phyloP scores from a whole-genome alignment of 2,329 filamentous ascomycete genomes.

The Cladosporium sp. region DNA sequence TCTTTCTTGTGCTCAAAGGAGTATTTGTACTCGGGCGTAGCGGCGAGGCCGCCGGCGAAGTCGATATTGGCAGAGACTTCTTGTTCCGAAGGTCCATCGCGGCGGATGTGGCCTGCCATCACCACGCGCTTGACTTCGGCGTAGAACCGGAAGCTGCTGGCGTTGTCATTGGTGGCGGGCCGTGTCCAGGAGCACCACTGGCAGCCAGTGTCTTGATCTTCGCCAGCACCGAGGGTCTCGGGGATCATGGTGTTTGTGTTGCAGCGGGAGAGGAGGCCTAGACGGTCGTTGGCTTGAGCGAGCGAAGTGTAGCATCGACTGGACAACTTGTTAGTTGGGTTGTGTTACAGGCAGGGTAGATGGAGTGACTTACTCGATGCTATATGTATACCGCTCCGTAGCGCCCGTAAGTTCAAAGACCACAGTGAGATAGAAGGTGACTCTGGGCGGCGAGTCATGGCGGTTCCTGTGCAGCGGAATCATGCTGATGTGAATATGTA shows the following conservation, averaged over 20 bases:
- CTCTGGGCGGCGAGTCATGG: not conserved
- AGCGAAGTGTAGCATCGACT: conserved; percentile 14
- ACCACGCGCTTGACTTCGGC: conserved; percentile 12
- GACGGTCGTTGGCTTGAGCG: conserved; percentile 15
- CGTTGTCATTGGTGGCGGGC: conserved; percentile 10
- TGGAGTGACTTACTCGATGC: conserved; percentile 12
- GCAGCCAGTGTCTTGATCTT: conserved; percentile 13
- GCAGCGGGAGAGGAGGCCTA: conserved; percentile 14
- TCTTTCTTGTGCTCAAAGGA: conserved; percentile 9
- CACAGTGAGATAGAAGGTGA: conserved; percentile 14
- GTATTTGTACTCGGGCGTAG: not conserved
- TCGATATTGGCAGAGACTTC: not conserved
- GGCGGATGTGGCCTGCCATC: conserved; percentile 11
- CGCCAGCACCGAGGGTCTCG: conserved; percentile 5
- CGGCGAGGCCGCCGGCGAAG: not conserved
- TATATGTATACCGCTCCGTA: conserved; percentile 14
- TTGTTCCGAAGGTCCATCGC: not conserved
- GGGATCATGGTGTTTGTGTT: conserved; percentile 2
- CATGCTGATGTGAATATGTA: not conserved
- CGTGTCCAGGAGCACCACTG: conserved; percentile 9
- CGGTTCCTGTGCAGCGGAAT: not conserved
- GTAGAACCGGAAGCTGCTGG: conserved; percentile 14
- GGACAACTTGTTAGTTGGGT: not conserved
- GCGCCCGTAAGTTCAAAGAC: conserved; percentile 13
- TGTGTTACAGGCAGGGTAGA: not conserved